Base-by-base conservation (phyloP, 495 filamentous ascomycete species). In the Chaetomidium leptoderma region DNA sequence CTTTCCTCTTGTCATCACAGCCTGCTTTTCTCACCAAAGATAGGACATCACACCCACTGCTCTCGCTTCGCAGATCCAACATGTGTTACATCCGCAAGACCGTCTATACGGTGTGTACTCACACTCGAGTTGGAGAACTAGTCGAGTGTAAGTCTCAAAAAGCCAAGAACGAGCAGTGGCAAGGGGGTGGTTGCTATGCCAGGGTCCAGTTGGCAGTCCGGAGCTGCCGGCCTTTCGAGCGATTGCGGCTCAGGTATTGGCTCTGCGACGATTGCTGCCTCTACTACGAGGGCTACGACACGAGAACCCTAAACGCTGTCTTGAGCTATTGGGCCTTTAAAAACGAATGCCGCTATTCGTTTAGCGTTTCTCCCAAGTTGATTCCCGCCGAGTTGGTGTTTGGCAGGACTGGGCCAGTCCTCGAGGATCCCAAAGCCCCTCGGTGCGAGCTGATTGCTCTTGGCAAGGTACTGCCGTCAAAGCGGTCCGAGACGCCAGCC, bases 261-360 rank as follows among this genome's bases (percentile, higher is more conserved):
- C 62, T 65, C 36, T 65, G 63, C 30, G 3, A 11, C 6, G 39
- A 26, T 6, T 66, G 63, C 50, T 19, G 50, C 30, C 6, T n/a
- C 14, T 42, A 36, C 44, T 63, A 55, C 53, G 4, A n/a, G 29
- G 30, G n/a, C 10, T 40, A 33, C 7, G 54, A 50, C 13, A 55
- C 29, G 4, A 21, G 26, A 16, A 21, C 36, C 7, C 17, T 48
- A 3, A 16, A 48, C 2, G 37, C 21, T 7, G 33, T 66, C 24
- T 24, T 59, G 2, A 60, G 49, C 40, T 66, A 63, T 24, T 66
- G 60, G 60, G 53, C 44, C 6, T 63, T 46, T 52, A 65, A 65
- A 44, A 59, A 43, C 45, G 7, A 6, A 1, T 17, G 9, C 8
- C 27, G 42, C 13, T 53, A 42, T 5, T 9, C 37, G 0, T 33